Conservation (phyloP, 371 early-diverging fungal species). For the Choanephora cucurbitarum region DNA sequence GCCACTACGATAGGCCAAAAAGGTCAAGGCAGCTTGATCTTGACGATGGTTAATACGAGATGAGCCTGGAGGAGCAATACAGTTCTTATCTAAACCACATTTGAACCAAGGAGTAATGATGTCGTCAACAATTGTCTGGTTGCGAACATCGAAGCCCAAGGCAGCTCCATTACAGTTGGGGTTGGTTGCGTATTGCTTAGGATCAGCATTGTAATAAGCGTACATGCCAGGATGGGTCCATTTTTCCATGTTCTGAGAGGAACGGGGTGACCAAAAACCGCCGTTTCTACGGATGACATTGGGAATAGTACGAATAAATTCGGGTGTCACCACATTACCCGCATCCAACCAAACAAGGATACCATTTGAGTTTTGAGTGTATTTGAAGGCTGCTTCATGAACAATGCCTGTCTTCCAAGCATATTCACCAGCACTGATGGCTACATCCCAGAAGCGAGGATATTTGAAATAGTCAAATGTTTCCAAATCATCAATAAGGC, state of each 20-base stretch:
- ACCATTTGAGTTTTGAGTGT: constrained; percentile 32
- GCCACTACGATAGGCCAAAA: constrained; percentile 48
- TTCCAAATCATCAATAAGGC: constrained; percentile 50
- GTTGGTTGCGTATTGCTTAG: constrained; percentile 42
- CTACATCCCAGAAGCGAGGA: constrained; percentile 67
- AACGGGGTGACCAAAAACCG: constrained; percentile 63
- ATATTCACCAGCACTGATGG: constrained; percentile 60
- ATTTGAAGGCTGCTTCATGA: constrained; percentile 52
- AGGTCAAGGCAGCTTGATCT: constrained; percentile 68
- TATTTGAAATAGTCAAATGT: constrained; percentile 56
- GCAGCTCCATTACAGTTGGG: constrained; percentile 70
- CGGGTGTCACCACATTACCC: constrained; percentile 57
- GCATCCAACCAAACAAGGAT: constrained; percentile 64
- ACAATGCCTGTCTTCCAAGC: constrained; percentile 72
- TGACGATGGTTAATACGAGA: constrained; percentile 64
- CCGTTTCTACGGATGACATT: constrained; percentile 37
- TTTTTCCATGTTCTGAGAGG: constrained; percentile 47
- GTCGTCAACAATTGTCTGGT: constrained; percentile 42
- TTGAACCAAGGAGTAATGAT: constrained; percentile 59
- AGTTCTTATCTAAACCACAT: constrained; percentile 56
- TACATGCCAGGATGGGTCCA: constrained; percentile 65
- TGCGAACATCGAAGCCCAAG: constrained; percentile 59
- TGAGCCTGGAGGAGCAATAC: constrained; percentile 68
- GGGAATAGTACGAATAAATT: constrained; percentile 52
- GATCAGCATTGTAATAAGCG: constrained; percentile 50